These are phyloP conservation scores for Aspergillus taichungensis DNA, from an alignment of 495 filamentous ascomycete species.

Conservation along the genomic window DNA sequence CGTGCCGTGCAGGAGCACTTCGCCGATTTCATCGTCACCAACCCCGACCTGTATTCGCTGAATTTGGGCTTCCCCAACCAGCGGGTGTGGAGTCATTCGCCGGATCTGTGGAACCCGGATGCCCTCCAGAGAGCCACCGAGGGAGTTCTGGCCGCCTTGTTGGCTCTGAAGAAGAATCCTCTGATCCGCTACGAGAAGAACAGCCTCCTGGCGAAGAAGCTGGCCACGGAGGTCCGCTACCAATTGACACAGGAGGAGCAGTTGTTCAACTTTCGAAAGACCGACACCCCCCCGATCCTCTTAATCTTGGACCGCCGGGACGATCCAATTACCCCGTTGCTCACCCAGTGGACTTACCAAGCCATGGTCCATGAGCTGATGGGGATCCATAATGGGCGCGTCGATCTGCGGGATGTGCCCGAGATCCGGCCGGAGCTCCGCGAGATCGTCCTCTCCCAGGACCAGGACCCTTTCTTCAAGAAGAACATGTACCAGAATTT, in stretches of 20 bases:
- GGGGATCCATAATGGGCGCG: slow-evolving; percentile 86
- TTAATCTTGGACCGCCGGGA: slow-evolving; percentile 86
- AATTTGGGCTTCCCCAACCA: slow-evolving; percentile 65
- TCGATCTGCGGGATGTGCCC: slow-evolving; percentile 77
- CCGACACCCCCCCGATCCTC: slow-evolving; percentile 89
- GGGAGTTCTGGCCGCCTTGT: slow-evolving; percentile 69
- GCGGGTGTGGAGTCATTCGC: slow-evolving; percentile 62
- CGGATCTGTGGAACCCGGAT: slow-evolving; percentile 86
- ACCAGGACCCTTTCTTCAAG: slow-evolving; percentile 98
- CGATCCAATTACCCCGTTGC: slow-evolving; percentile 89
- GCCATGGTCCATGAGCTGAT: slow-evolving; percentile 97
- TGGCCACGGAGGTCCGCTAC: slow-evolving; percentile 87
- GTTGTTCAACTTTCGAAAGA: slow-evolving; percentile 91
- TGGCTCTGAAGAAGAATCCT: slow-evolving; percentile 92
- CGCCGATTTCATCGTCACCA: slow-evolving; percentile 88
- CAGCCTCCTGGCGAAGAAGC: slow-evolving; percentile 81
- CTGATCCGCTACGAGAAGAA: slow-evolving; percentile 91
- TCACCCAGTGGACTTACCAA: slow-evolving; percentile 98
- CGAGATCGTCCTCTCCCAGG: slow-evolving; percentile 93
- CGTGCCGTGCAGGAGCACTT: slow-evolving; percentile 90
- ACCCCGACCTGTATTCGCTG: slow-evolving; percentile 85
- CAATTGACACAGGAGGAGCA: slow-evolving; percentile 93
- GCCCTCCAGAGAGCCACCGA: slow-evolving; percentile 76
- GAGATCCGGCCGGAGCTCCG: slow-evolving; percentile 85
- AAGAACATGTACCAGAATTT: slow-evolving; percentile 99